Conservation (phyloP, 2,329 filamentous ascomycete genomes). For the Neoscytalidium dimidiatum region DNA sequence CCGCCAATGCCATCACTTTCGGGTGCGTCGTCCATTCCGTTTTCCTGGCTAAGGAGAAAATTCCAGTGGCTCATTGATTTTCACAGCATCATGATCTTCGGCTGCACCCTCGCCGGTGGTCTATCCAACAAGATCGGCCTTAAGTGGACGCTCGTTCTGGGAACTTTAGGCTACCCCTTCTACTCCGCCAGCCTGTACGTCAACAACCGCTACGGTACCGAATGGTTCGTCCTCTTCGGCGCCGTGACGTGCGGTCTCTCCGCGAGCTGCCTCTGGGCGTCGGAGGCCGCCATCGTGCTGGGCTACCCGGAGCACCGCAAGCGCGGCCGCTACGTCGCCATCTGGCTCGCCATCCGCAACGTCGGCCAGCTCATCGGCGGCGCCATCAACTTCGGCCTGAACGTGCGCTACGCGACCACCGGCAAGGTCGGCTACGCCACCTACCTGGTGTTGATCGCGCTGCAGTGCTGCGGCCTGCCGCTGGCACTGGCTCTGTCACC, state of each 20-base stretch:
- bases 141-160: constrained; percentile 59
- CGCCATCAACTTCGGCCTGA: constrained; percentile 54
- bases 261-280: constrained; percentile 43
- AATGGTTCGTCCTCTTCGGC: constrained; percentile 38
- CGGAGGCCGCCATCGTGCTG: constrained; percentile 44
- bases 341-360: constrained; percentile 57
- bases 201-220: constrained; percentile 34
- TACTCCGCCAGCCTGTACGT: constrained; percentile 32
- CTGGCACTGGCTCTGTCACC: constrained; percentile 48
- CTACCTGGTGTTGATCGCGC: constrained; percentile 40
- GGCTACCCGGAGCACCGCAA: constrained; percentile 51
- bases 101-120: constrained; percentile 65
- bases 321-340: constrained; percentile 37
- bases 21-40: constrained; percentile 27
- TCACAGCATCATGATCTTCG: constrained; percentile 66
- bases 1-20: constrained; percentile 71
- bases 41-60: background rate
- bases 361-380: constrained; percentile 56
- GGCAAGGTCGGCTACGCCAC: constrained; percentile 51
- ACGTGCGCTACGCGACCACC: constrained; percentile 43
- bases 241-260: constrained; percentile 35
- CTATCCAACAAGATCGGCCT: constrained; percentile 70
- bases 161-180: constrained; percentile 34
- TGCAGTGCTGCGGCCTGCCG: constrained; percentile 51
- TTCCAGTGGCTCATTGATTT: background rate